These are phyloP conservation scores for Populus nigra DNA, from an alignment of 345 rosid genomes.

Conservation along the genomic window DNA sequence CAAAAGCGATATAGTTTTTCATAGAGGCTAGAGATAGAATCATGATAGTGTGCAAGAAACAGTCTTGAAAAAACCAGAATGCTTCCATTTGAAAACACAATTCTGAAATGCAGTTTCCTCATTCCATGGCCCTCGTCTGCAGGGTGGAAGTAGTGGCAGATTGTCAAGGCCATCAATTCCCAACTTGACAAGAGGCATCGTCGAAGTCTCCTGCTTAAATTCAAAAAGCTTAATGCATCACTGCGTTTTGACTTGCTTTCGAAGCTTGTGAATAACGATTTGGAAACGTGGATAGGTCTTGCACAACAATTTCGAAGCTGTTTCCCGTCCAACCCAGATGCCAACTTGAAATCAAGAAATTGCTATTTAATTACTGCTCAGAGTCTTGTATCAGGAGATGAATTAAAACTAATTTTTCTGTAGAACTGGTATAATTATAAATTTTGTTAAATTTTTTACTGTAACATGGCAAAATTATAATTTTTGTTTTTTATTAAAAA, in stretches of 20 bases:
- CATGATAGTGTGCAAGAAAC: neutral
- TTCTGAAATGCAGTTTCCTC: neutral
- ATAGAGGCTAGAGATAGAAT: neutral
- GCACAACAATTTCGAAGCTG: neutral
- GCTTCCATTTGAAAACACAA: neutral
- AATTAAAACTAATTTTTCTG: neutral
- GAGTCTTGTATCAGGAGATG: neutral
- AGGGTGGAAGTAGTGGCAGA: neutral
- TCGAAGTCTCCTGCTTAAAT: neutral
- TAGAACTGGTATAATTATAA: too few relatives aligned
- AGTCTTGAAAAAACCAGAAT: neutral
- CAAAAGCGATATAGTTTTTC: neutral
- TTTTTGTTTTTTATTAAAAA: too few relatives aligned
- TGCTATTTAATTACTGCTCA: neutral
- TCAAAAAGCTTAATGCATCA: neutral
- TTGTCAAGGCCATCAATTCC: slow-evolving; percentile 1
- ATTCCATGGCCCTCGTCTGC: neutral
- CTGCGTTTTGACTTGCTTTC: neutral
- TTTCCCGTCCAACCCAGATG: neutral
- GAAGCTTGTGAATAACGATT: too few relatives aligned
- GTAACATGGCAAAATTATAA: too few relatives aligned
- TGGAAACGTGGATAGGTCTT: neutral
- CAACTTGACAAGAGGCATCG: neutral
- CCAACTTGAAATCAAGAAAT: neutral
- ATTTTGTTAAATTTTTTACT: too few relatives aligned